A percentile compares a stretch with the other conserved stretches of the same genome.
Evolutionary conservation across 768 basidiomycete genomes (phyloP).

Genomic region (Epithele typhae): DNA sequence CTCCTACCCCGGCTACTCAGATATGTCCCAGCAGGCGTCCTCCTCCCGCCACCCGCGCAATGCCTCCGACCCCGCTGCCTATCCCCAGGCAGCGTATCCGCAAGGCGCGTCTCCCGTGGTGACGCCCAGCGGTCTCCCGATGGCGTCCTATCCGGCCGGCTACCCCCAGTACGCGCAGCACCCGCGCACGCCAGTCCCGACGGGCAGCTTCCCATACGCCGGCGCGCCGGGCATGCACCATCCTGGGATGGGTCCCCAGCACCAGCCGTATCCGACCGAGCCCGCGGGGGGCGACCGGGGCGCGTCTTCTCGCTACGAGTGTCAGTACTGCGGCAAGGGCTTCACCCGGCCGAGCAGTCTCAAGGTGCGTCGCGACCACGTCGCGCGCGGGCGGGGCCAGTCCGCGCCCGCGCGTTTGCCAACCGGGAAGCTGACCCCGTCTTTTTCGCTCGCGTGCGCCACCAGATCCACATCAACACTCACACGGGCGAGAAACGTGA

Average conservation of each 20-base stretch:
- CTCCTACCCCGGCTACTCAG: slow-evolving; percentile 8
- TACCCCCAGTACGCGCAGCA: slow-evolving; percentile 8
- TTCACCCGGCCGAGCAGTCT: slow-evolving; percentile 83
- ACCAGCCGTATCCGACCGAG: slow-evolving; percentile 8
- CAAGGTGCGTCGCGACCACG: slow-evolving; percentile 41
- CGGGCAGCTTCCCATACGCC: slow-evolving; percentile 25
- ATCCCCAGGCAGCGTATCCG: slow-evolving; percentile 1
- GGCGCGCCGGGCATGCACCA: slow-evolving; percentile 45
- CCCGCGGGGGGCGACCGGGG: slow-evolving; percentile 17
- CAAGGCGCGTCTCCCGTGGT: slow-evolving; percentile 8
- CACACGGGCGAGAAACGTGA: slow-evolving; percentile 84
- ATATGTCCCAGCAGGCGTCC: slow-evolving; percentile 7
- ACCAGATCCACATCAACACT: slow-evolving; percentile 77
- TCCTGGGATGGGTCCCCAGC: slow-evolving; percentile 25
- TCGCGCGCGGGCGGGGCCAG: background rate
- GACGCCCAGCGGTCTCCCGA: slow-evolving; percentile 12
- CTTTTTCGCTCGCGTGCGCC: slow-evolving; percentile 1
- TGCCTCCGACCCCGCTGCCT: slow-evolving; percentile 13
- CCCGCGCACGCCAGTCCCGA: slow-evolving; percentile 15
- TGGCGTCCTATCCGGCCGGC: background rate
- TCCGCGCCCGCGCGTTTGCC: background rate
- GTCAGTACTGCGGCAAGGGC: slow-evolving; percentile 72
- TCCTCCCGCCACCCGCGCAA: slow-evolving; percentile 14
- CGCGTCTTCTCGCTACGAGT: slow-evolving; percentile 61
- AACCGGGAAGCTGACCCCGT: background rate